Evolutionary conservation across 2,329 filamentous ascomycete genomes (phyloP), one percentile per base, ranked within the genome.

Genomic region (Trichoderma sp.): DNA sequence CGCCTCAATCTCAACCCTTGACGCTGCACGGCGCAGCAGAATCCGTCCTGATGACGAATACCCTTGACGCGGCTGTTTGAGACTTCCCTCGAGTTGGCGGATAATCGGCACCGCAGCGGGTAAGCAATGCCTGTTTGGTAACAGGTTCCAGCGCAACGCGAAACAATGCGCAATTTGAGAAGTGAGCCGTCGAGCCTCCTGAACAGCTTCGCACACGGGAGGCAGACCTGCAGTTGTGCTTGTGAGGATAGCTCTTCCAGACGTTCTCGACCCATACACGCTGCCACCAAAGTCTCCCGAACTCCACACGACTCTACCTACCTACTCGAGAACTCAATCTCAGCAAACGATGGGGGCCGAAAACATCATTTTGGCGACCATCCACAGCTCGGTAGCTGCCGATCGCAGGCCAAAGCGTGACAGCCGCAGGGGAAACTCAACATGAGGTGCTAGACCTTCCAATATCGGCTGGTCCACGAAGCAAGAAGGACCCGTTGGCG

Each of bases 391-490:
- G 60, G 60, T 44, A 55, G 50, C 19, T 54, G 19, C 60, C 50
- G 60, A 63, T 63, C 50, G 60, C 39, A 55, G 28, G 26, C 19
- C 26, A 45, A 45, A 43, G 48, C 17, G 34, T 30, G 17, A 41
- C n/a, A 39, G 44, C 19, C 15, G 30, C 44, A 51, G 17, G 48
- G 28, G 51, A 62, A 45, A 24, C 39, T 45, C 12, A 54, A 17
- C 14, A 26, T 17, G 24, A 24, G 7, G 10, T 1, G 21, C 17
- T 24, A 47, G 55, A 58, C 55, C 58, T 61, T 61, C 59, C 59
- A 62, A 34, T 34, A 45, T 39, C 45, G 59, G 59, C 51, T 62
- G 59, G 59, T 54, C 59, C 34, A 43, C 41, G 59, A 54, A 62
- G 41, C 43, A 34, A 54, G 9, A 39, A 24, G 24, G 51, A 45